Percentiles rank a stretch among this genome's conserved stretches.
Conservation (phyloP, 352 stramenopile genomes). For the Pythium utonaiense region DNA sequence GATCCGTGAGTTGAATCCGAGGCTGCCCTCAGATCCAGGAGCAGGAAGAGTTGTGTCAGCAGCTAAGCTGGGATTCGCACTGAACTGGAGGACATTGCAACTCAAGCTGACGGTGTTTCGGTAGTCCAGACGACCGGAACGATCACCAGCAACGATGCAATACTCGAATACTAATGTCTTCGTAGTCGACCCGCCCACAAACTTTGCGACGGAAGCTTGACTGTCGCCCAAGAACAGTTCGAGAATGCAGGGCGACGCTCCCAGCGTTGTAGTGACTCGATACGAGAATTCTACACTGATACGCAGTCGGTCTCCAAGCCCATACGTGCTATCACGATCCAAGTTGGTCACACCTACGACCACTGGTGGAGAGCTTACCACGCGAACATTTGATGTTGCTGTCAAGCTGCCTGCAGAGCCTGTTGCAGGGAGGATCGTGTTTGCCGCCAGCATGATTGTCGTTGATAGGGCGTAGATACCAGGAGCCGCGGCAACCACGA, state of each 20-base stretch:
- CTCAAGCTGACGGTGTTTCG: constrained; percentile 32
- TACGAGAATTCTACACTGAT: constrained; percentile 55
- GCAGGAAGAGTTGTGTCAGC: constrained; percentile 39
- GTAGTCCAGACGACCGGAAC: constrained; percentile 48
- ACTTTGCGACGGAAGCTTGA: constrained; percentile 32
- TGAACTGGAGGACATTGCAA: constrained; percentile 51
- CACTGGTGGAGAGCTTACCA: constrained; percentile 38
- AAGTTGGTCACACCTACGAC: constrained; percentile 30
- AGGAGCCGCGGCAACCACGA: constrained; percentile 16
- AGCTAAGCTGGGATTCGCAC: constrained; percentile 33
- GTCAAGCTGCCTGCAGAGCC: constrained; percentile 39
- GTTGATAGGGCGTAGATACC: constrained; percentile 49
- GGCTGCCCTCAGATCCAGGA: constrained; percentile 40
- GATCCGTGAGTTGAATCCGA: constrained; percentile 33
- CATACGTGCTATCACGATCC: constrained; percentile 46
- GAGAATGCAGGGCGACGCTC: constrained; percentile 28
- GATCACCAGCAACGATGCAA: constrained; percentile 42
- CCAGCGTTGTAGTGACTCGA: constrained; percentile 30
- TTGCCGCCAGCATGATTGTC: constrained; percentile 30
- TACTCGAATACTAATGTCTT: constrained; percentile 55
- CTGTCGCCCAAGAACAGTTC: constrained; percentile 40
- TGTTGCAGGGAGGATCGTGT: constrained; percentile 29
- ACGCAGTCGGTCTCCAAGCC: constrained; percentile 30
- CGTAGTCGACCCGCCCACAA: constrained; percentile 47
- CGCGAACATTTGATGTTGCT: constrained; percentile 24